Evolutionary conservation across 441 rosid species (phyloP), one percentile per base, ranked within the genome.

Genomic region (Eruca vesicaria): DNA sequence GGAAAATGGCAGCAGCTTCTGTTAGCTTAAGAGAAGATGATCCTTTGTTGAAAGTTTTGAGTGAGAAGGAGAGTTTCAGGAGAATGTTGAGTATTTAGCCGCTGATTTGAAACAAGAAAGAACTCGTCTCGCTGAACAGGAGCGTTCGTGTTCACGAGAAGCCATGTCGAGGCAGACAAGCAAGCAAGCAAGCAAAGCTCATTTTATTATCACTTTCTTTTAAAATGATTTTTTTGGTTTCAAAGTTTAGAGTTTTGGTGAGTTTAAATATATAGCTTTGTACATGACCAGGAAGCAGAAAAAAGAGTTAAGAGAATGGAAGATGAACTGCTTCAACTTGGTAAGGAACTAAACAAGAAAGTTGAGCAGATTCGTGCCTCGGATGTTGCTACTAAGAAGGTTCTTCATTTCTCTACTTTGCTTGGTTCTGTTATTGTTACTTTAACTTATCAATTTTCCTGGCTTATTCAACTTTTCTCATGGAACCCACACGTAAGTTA

Each of bases 81-180:
- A n/a, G n/a, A n/a, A n/a, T n/a, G n/a, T n/a, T n/a, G 97, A 89
- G 56, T 90, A 96, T 11, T 84, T 96, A 14, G n/a, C n/a, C n/a
- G n/a, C n/a, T n/a, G n/a, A n/a, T n/a, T n/a, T n/a, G 78, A 93
- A 89, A 79, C 93, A 87, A 48, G 94, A 84, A 6, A 87, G 97
- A 57, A 81, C 80, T 79, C 90, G 96, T 60, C 89, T 91, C 63
- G 84, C 90, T 4, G 83, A 85, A 21, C 88, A 90, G 62, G 90
- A 91, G 68, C 91, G 90, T 64, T 85, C 82, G 6, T 93, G 86
- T 82, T 89, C 84, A 29, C 83, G 82, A 74, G 97, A 96, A 86
- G 79, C 92, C 74, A 68, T 86, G 63, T 85, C 90, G n/a, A n/a
- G n/a, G n/a, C 85, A 91, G 98, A 98, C 77, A 80, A 57, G 85